Evolutionary conservation across 192 early-diverging fungal genomes (phyloP).

Genomic region (Geranomyces michiganensis): DNA sequence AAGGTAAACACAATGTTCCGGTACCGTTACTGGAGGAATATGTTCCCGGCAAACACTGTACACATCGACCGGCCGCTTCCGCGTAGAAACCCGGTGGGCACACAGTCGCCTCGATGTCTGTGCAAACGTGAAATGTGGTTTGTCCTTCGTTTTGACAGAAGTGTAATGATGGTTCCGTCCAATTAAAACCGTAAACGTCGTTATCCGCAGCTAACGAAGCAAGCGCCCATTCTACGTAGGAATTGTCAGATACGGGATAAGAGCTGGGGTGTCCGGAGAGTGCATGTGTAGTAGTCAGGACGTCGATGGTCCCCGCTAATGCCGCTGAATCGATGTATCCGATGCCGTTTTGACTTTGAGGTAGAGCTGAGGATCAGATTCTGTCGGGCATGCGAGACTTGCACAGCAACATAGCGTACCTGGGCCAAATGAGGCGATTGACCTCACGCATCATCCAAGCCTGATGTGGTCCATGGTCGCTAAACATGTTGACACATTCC

Average conservation of each 20-base stretch:
- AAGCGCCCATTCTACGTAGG: slow-evolving; percentile 20
- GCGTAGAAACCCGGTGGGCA: slow-evolving; percentile 9
- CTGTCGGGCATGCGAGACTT: not conserved
- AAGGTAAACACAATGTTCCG: slow-evolving; percentile 7
- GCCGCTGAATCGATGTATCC: slow-evolving; percentile 9
- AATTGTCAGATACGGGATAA: slow-evolving; percentile 17
- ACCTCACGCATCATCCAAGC: slow-evolving; percentile 32
- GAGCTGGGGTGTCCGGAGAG: not conserved
- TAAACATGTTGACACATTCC: slow-evolving; percentile 11
- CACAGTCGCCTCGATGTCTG: slow-evolving; percentile 16
- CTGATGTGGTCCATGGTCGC: slow-evolving; percentile 28
- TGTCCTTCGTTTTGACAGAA: slow-evolving; percentile 26
- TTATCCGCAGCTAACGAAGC: not conserved
- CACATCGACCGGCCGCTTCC: not conserved
- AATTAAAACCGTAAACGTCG: not conserved
- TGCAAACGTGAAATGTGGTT: slow-evolving; percentile 21
- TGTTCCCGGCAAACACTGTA: slow-evolving; percentile 15
- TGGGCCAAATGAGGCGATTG: slow-evolving; percentile 29
- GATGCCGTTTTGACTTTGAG: slow-evolving; percentile 9
- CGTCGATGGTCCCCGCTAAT: not conserved
- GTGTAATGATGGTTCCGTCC: slow-evolving; percentile 10
- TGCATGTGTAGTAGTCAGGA: not conserved
- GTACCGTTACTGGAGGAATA: slow-evolving; percentile 2
- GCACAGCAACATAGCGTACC: not conserved
- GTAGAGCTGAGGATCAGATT: not conserved